A percentile compares a stretch with the other conserved stretches of the same genome.
These are phyloP conservation scores for Ophiosphaerella korrae DNA, from an alignment of 2,329 filamentous ascomycete genomes.

Conservation along the genomic window DNA sequence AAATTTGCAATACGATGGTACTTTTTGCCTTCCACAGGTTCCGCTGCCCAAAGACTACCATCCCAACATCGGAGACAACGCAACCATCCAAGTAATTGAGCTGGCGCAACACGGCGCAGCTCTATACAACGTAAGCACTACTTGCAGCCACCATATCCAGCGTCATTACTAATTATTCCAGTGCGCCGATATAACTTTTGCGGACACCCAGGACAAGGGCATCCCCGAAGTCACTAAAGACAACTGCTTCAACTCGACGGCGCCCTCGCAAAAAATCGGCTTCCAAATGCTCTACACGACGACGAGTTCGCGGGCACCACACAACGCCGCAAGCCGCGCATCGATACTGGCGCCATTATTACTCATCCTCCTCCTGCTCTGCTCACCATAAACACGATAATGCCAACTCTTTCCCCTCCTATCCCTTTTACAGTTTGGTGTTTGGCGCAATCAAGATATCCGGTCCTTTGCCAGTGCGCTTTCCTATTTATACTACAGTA, in stretches of 20 bases:
- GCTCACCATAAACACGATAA: slow-evolving; percentile 14
- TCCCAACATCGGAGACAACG: slow-evolving; percentile 81
- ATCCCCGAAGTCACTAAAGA: slow-evolving; percentile 74
- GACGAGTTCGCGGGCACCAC: slow-evolving; percentile 38
- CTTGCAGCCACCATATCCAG: neutral
- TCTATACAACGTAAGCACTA: slow-evolving; percentile 71
- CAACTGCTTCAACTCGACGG: slow-evolving; percentile 88
- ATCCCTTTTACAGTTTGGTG: slow-evolving; percentile 5
- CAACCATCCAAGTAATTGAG: slow-evolving; percentile 89
- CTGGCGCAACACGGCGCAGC: slow-evolving; percentile 81
- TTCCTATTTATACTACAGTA: neutral
- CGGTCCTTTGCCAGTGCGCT: slow-evolving; percentile 10
- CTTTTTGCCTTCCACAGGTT: slow-evolving; percentile 87
- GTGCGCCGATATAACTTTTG: slow-evolving; percentile 96
- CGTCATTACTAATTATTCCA: slow-evolving; percentile 45
- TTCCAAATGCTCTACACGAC: slow-evolving; percentile 78
- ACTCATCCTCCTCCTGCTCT: slow-evolving; percentile 30
- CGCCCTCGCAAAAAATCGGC: slow-evolving; percentile 55
- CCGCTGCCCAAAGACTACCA: slow-evolving; percentile 74
- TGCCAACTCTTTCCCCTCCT: too few species aligned
- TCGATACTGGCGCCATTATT: slow-evolving; percentile 37
- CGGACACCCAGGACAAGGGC: slow-evolving; percentile 68
- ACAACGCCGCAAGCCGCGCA: slow-evolving; percentile 32
- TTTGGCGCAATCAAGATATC: slow-evolving; percentile 33
- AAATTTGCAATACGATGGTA: slow-evolving; percentile 84